These are phyloP conservation scores for Daldinia decipiens DNA, from an alignment of 495 filamentous ascomycete species.

Conservation along the genomic window DNA sequence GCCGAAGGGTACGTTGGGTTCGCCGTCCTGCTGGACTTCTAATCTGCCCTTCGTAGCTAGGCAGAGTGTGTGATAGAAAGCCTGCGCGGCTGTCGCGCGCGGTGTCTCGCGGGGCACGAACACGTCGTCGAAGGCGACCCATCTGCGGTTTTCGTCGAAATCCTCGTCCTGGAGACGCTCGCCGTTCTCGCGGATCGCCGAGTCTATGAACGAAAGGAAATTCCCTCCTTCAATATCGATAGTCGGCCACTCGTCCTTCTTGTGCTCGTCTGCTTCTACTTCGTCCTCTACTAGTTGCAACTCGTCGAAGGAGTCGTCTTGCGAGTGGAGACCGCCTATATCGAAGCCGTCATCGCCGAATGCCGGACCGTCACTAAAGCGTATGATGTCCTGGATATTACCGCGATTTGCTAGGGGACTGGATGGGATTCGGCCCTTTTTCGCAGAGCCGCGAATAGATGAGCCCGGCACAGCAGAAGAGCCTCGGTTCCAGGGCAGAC, in stretches of 20 bases:
- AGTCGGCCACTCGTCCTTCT: constrained; percentile 25
- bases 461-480: constrained; percentile 56
- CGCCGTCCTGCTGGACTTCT: constrained; percentile 62
- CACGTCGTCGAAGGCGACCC: constrained; percentile 68
- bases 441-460: constrained; percentile 49
- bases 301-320: constrained; percentile 34
- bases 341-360: constrained; percentile 35
- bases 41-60: constrained; percentile 73
- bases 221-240: constrained; percentile 55
- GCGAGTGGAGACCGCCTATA: constrained; percentile 47
- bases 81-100: constrained; percentile 73
- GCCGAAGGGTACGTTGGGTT: constrained; percentile 49
- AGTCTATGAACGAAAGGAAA: constrained; percentile 66
- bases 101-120: constrained; percentile 65
- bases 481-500: constrained; percentile 57
- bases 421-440: constrained; percentile 50
- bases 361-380: constrained; percentile 53
- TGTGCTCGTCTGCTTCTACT: constrained; percentile 14
- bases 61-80: constrained; percentile 74
- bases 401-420: constrained; percentile 54
- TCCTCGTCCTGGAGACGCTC: constrained; percentile 51
- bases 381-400: constrained; percentile 49
- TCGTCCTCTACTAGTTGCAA: background rate
- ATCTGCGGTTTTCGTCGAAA: constrained; percentile 49
- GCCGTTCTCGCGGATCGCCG: constrained; percentile 50